A percentile compares a stretch with the other conserved stretches of the same genome.
Evolutionary conservation across 1,139 yeast genomes (phyloP).

Genomic region (Magnusiomyces suaveolens): DNA sequence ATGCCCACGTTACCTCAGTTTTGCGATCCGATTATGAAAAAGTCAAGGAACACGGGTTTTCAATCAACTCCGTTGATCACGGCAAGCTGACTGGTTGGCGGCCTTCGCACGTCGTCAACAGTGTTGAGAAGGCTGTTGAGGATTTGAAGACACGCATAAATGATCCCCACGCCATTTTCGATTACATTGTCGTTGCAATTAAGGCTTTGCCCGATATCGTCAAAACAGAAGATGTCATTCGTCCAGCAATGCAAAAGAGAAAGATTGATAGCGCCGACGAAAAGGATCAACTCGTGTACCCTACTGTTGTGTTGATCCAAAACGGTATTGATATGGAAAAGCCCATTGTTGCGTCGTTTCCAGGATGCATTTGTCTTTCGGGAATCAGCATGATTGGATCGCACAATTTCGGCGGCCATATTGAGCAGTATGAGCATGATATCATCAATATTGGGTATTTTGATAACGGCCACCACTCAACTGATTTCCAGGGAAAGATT

Average conservation of each 20-base stretch:
- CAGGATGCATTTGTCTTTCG: slow-evolving; percentile 49
- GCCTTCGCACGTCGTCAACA: slow-evolving; percentile 33
- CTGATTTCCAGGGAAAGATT: slow-evolving; percentile 18
- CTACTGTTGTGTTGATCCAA: slow-evolving; percentile 56
- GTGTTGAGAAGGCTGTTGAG: slow-evolving; percentile 11
- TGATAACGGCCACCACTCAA: slow-evolving; percentile 27
- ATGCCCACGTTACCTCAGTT: slow-evolving; percentile 50
- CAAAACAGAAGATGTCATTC: slow-evolving; percentile 49
- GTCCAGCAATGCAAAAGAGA: slow-evolving; percentile 38
- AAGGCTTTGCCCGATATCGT: slow-evolving; percentile 66
- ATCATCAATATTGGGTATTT: slow-evolving; percentile 48
- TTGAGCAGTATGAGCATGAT: slow-evolving; percentile 46
- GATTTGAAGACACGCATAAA: slow-evolving; percentile 32
- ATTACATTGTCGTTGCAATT: slow-evolving; percentile 57
- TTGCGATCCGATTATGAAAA: slow-evolving; percentile 55
- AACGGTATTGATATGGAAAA: slow-evolving; percentile 69
- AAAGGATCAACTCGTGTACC: slow-evolving; percentile 19
- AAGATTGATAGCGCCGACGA: background rate
- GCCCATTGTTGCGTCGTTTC: slow-evolving; percentile 48
- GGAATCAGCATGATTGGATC: slow-evolving; percentile 67
- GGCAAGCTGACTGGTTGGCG: slow-evolving; percentile 47
- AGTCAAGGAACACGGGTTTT: slow-evolving; percentile 45
- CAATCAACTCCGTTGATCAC: slow-evolving; percentile 51
- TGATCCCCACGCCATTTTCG: slow-evolving; percentile 34
- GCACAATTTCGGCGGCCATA: slow-evolving; percentile 44